Conservation (phyloP, 2,329 filamentous ascomycete species). For the Xylariaceae sp. region DNA sequence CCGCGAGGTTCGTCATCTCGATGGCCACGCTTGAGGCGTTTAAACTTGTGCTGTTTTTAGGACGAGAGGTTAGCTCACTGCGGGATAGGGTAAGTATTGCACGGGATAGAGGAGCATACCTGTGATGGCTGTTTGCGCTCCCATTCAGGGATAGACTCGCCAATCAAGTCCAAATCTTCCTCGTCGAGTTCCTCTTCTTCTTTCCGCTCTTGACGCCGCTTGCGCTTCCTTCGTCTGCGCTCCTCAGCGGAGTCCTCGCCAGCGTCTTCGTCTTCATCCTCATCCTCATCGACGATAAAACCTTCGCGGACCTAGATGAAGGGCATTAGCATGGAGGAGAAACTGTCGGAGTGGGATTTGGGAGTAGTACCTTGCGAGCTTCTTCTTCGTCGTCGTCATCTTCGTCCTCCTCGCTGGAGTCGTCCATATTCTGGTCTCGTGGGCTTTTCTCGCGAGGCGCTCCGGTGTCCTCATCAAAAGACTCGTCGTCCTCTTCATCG, state of each 20-base stretch:
- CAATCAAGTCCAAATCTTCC: constrained; percentile 93
- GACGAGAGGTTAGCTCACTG: not conserved
- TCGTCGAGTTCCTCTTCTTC: constrained; percentile 89
- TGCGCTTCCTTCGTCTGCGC: constrained; percentile 71
- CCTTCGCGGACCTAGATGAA: constrained; percentile 73
- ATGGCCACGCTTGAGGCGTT: constrained; percentile 90
- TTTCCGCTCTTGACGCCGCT: constrained; percentile 68
- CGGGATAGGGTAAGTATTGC: no score
- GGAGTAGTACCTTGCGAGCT: constrained; percentile 60
- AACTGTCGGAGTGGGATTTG: not conserved
- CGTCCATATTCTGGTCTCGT: constrained; percentile 55
- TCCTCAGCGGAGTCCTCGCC: constrained; percentile 55
- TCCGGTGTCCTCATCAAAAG: constrained; percentile 72
- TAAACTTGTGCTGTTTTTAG: constrained; percentile 73
- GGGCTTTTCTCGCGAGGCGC: constrained; percentile 48
- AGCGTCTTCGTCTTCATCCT: constrained; percentile 69
- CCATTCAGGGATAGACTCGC: constrained; percentile 70
- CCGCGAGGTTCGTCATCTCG: constrained; percentile 66
- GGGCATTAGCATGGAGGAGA: constrained; percentile 16
- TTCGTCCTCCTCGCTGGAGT: constrained; percentile 89
- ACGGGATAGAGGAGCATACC: constrained; percentile 45
- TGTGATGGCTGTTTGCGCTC: constrained; percentile 64
- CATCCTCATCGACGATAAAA: constrained; percentile 92
- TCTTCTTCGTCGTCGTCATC: constrained; percentile 90
- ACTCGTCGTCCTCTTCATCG: constrained; percentile 80